A percentile compares a stretch with the other conserved stretches of the same genome.
phyloP scores from a whole-genome alignment of 169 alveolate genomes.

The Cryptosporidium sp. region DNA sequence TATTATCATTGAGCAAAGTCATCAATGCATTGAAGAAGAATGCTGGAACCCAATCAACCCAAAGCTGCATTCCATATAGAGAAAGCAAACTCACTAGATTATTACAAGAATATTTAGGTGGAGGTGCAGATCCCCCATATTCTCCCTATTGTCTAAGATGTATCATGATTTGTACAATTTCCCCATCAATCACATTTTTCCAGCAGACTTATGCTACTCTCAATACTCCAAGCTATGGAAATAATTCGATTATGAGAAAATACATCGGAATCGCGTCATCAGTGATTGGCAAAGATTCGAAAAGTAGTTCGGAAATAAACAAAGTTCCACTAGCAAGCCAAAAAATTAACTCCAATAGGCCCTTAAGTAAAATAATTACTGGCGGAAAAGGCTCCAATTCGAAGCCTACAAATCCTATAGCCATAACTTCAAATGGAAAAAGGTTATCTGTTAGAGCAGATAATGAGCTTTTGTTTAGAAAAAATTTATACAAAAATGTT shows the following conservation, averaged over 20 bases:
- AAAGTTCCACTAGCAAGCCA: background rate
- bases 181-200: slow-evolving; percentile 70
- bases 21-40: slow-evolving; percentile 75
- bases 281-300: background rate
- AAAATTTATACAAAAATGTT: slow-evolving; percentile 16
- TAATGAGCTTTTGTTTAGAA: background rate
- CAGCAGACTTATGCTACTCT: slow-evolving; percentile 76
- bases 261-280: slow-evolving; percentile 36
- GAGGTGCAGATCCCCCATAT: slow-evolving; percentile 74
- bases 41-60: slow-evolving; percentile 42
- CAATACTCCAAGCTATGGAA: slow-evolving; percentile 66
- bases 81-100: slow-evolving; percentile 75
- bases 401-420: background rate
- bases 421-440: background rate
- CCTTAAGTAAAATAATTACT: background rate
- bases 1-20: slow-evolving; percentile 68
- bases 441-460: background rate
- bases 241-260: slow-evolving; percentile 23
- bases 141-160: slow-evolving; percentile 73
- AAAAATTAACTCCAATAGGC: background rate
- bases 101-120: slow-evolving; percentile 74
- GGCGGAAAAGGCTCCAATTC: background rate
- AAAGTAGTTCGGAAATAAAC: background rate
- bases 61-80: slow-evolving; percentile 76
- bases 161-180: slow-evolving; percentile 72